Evolutionary conservation across 495 filamentous ascomycete species (phyloP).

Genomic region (Evernia prunastri): DNA sequence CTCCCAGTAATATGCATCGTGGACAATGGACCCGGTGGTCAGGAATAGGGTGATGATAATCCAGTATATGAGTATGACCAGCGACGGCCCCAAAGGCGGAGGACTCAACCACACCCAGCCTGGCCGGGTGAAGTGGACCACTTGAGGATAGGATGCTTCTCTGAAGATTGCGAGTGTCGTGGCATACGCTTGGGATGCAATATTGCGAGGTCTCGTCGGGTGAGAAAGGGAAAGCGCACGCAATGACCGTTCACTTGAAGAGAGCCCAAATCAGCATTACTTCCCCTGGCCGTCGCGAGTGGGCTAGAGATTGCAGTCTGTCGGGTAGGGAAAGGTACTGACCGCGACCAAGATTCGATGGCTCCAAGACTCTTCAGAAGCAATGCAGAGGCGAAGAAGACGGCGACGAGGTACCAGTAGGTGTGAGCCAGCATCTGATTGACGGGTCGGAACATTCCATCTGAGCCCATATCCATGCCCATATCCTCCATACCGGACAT

Average conservation of each 20-base stretch:
- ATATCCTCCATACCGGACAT: constrained; percentile 24
- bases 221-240: constrained; percentile 10
- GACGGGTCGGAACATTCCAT: constrained; percentile 29
- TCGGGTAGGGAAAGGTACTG: neutral
- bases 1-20: constrained; percentile 45
- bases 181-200: constrained; percentile 50
- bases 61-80: constrained; percentile 50
- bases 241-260: neutral
- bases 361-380: constrained; percentile 34
- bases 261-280: neutral
- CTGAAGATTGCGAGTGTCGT: constrained; percentile 61
- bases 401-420: constrained; percentile 58
- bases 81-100: constrained; percentile 51
- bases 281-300: neutral
- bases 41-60: constrained; percentile 50
- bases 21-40: constrained; percentile 3
- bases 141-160: constrained; percentile 59
- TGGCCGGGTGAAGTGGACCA: constrained; percentile 44
- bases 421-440: constrained; percentile 40
- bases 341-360: constrained; percentile 3
- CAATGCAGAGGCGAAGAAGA: constrained; percentile 46
- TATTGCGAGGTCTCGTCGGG: constrained; percentile 54
- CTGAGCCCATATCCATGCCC: constrained; percentile 27
- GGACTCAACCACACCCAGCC: constrained; percentile 42
- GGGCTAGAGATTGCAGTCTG: neutral